Evolutionary conservation across 1,284 basidiomycete species (phyloP), one percentile per base, ranked within the genome.

Genomic region (Moniliophthora roreri): DNA sequence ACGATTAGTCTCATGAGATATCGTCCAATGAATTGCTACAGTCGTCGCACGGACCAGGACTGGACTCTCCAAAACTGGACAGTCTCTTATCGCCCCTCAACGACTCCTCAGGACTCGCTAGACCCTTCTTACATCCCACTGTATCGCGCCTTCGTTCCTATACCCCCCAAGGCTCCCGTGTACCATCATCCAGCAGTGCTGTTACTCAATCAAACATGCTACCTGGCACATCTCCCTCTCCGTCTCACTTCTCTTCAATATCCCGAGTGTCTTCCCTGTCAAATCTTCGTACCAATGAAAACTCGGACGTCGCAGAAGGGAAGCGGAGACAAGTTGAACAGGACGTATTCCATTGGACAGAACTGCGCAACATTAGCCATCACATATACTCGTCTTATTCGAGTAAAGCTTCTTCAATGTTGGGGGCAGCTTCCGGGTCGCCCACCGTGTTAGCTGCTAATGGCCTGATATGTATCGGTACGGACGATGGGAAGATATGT

Each of bases 381-480:
- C 75, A 76, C 55, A 71, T 81, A 58, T 93, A 74, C 69, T 76
- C 71, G 42, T 79, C 71, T 38, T 80, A 72, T 16, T 79, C 76
- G 53, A 78, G 75, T 60, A 91, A 89, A 61, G 80, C 80, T 15
- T 78, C 83, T 9, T 73, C 83, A 20, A 62, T 89, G 2, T 74
- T 91, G 8, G 86, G 84, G 0, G 71, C 80, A 1, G 71, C 80
- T 4, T 65, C 79, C 16, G 90, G 91, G 0, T 73, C 71, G 0
- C 93, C 95, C 0, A 93, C 88, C 0, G 90, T 91, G 10, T 70
- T 98, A 52, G 86, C 90, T 8, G 89, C 91, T 9, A 92, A 92
- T 60, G 95, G 95, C 0, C 73, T 97, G 56, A 84, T 99, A 34
- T 98, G 93, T 56, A 77, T 98, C 4, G 97, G 97, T 3, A 95